These are phyloP conservation scores for Crataegus laevigata DNA, from an alignment of 306 rosid genomes.

Conservation along the genomic window DNA sequence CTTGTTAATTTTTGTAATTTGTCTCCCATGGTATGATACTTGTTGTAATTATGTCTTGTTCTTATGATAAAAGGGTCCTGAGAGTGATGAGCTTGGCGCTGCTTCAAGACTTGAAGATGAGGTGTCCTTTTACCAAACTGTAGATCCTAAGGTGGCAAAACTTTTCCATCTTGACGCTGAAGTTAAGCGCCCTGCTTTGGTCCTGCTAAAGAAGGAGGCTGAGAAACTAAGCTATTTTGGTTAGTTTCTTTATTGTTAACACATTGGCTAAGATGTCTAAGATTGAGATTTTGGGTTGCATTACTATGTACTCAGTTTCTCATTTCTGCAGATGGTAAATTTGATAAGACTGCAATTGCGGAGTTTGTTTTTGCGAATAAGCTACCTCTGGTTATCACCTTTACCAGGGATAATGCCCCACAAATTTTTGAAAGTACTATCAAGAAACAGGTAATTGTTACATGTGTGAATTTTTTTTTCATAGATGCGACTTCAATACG, in stretches of 20 bases:
- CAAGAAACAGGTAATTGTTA: conserved; percentile 79
- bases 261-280: neutral
- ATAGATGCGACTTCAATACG: neutral
- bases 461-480: neutral
- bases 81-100: conserved; percentile 87
- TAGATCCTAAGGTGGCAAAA: conserved; percentile 78
- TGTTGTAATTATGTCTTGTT: conserved; percentile 5
- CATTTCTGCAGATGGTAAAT: conserved; percentile 57
- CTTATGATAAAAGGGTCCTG: conserved; percentile 55
- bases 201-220: conserved; percentile 76
- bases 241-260: conserved; percentile 23
- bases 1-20: neutral
- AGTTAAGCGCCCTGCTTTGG: conserved; percentile 81
- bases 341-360: conserved; percentile 56
- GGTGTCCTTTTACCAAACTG: conserved; percentile 86
- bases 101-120: conserved; percentile 93
- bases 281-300: neutral
- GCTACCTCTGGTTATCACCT: conserved; percentile 77
- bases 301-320: conserved; percentile 4
- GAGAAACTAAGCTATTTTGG: conserved; percentile 78
- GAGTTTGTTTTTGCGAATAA: conserved; percentile 79
- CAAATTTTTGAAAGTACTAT: conserved; percentile 75
- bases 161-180: conserved; percentile 73
- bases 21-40: neutral
- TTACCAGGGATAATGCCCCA: conserved; percentile 86